Conservation (phyloP, 345 rosid genomes). For the Eucalyptus tenuipes region DNA sequence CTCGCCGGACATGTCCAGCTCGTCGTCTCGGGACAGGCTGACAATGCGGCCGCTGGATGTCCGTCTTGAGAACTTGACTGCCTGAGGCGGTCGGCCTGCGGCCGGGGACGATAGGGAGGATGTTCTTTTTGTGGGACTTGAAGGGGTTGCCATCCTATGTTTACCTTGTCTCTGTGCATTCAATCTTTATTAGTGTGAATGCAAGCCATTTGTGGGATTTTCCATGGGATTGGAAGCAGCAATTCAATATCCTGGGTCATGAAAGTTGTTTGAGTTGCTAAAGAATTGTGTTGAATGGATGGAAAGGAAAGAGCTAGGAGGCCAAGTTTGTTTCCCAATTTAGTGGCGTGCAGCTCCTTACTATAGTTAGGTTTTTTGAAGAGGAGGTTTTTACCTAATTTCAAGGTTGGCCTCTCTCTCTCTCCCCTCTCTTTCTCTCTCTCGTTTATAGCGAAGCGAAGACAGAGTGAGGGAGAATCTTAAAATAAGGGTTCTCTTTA, state of each 20-base stretch:
- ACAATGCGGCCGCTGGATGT: conserved; percentile 61
- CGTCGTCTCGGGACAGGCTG: conserved; percentile 70
- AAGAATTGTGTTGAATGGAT: neutral
- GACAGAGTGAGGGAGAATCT: no score
- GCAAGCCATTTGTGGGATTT: neutral
- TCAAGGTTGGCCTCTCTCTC: conserved; percentile 22
- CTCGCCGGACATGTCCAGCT: conserved; percentile 58
- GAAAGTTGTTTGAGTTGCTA: neutral
- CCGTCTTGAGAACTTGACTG: conserved; percentile 48
- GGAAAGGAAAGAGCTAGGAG: neutral
- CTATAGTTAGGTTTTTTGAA: conserved; percentile 1
- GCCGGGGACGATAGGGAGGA: conserved; percentile 28
- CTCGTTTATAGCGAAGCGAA: no score
- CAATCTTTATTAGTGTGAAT: neutral
- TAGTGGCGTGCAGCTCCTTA: conserved; percentile 2
- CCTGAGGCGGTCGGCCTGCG: conserved; percentile 28
- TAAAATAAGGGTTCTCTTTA: neutral
- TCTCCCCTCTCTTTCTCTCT: neutral
- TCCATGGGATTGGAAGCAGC: neutral
- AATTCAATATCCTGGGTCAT: neutral
- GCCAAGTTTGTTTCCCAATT: neutral
- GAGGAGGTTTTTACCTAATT: conserved; percentile 15
- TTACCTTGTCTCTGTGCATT: neutral
- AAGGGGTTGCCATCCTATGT: conserved; percentile 16
- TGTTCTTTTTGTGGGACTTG: conserved; percentile 15